Evolutionary conservation across 2,329 filamentous ascomycete genomes (phyloP).

Genomic region (Rutstroemia sp.): DNA sequence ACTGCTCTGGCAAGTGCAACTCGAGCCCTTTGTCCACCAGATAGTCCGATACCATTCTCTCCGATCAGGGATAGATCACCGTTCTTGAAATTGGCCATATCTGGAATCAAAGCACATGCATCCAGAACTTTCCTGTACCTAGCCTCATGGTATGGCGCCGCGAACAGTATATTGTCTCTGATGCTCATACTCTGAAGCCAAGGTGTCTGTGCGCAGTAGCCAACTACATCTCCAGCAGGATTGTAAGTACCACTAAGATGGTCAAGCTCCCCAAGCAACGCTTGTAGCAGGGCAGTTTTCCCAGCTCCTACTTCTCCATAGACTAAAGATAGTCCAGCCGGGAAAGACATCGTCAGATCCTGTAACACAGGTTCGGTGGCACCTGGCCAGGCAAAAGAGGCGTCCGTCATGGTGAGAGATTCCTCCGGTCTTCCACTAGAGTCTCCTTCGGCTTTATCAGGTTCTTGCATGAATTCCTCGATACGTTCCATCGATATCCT

Average conservation of each 20-base stretch:
- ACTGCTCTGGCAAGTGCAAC: conserved; percentile 54
- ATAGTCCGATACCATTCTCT: conserved; percentile 54
- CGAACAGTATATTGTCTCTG: conserved; percentile 60
- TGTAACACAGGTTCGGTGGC: conserved; percentile 47
- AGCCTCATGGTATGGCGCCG: conserved; percentile 57
- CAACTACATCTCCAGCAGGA: conserved; percentile 48
- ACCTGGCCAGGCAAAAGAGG: conserved; percentile 76
- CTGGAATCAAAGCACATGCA: conserved; percentile 52
- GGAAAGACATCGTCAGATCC: conserved; percentile 46
- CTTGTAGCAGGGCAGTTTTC: conserved; percentile 42
- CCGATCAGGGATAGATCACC: conserved; percentile 56
- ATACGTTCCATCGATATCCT: conserved; percentile 77
- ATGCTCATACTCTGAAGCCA: conserved; percentile 67
- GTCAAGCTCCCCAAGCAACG: conserved; percentile 29
- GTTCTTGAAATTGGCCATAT: conserved; percentile 55
- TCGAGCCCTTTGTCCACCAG: conserved; percentile 53
- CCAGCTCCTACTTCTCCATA: conserved; percentile 57
- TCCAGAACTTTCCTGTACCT: conserved; percentile 63
- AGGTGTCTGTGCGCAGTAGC: conserved; percentile 57
- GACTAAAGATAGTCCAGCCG: conserved; percentile 50
- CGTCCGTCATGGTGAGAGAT: conserved; percentile 47
- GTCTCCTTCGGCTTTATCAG: conserved; percentile 57
- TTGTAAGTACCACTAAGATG: conserved; percentile 30
- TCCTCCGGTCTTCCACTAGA: conserved; percentile 16
- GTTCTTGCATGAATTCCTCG: conserved; percentile 79